Conservation (phyloP, 306 rosid species). For the Rosa rugosa region DNA sequence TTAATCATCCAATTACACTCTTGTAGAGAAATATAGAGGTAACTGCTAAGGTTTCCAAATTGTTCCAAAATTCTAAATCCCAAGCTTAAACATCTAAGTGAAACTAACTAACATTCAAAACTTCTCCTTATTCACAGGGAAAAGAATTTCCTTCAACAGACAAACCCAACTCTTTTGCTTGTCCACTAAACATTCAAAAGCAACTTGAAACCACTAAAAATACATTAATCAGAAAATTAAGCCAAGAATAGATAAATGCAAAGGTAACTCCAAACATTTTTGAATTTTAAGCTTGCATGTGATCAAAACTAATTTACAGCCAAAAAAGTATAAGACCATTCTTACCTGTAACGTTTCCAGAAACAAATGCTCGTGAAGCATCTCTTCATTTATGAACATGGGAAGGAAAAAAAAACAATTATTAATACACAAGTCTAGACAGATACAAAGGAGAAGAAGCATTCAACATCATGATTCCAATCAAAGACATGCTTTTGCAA, state of each 20-base stretch:
- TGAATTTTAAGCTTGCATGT: neutral
- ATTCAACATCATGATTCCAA: no score
- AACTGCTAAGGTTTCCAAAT: no score
- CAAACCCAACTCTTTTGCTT: neutral
- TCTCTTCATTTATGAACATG: conserved; percentile 53
- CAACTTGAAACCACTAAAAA: neutral
- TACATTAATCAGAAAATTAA: neutral
- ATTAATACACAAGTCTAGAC: conserved; percentile 5
- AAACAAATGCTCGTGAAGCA: conserved; percentile 97
- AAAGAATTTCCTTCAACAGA: neutral
- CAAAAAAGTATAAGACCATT: no score
- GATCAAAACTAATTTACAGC: no score
- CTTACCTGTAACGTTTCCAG: no score
- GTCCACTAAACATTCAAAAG: neutral
- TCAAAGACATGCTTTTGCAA: no score
- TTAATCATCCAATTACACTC: no score
- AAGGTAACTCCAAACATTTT: neutral
- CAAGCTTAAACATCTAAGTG: neutral
- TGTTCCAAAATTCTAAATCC: no score
- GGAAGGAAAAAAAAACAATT: conserved; percentile 14
- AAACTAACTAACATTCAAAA: neutral
- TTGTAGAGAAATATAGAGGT: no score
- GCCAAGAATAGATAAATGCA: neutral
- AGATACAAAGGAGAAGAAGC: neutral
- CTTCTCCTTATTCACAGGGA: neutral